Evolutionary conservation across 371 early-diverging fungal genomes (phyloP).

Genomic region (Sanchytrium tribonematis): DNA sequence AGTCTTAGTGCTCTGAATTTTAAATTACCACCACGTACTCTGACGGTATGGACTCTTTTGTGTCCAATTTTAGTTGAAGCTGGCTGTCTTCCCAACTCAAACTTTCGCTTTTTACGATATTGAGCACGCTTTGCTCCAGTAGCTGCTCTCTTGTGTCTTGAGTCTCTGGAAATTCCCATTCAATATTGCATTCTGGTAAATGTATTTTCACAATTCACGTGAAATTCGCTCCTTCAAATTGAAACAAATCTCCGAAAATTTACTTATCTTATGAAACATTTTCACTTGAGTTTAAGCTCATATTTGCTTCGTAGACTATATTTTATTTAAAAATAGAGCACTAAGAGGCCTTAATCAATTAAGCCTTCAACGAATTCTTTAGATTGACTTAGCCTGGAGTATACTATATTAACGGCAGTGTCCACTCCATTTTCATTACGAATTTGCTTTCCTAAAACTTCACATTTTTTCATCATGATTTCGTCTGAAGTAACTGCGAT

Average conservation of each 20-base stretch:
- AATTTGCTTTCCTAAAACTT: slow-evolving; percentile 18
- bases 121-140: slow-evolving; percentile 95
- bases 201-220: too few species aligned
- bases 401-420: slow-evolving; percentile 20
- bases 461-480: slow-evolving; percentile 27
- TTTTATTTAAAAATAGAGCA: too few species aligned
- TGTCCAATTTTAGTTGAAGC: slow-evolving; percentile 91
- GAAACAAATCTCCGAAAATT: too few species aligned
- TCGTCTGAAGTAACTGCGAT: slow-evolving; percentile 25
- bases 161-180: slow-evolving; percentile 79
- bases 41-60: slow-evolving; percentile 74
- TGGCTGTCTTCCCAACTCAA: slow-evolving; percentile 91
- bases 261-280: too few species aligned
- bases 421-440: slow-evolving; percentile 28
- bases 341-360: too few species aligned
- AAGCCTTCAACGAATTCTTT: too few species aligned
- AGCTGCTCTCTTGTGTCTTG: slow-evolving; percentile 87
- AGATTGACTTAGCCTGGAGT: too few species aligned
- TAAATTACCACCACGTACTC: slow-evolving; percentile 95
- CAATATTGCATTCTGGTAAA: too few species aligned
- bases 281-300: too few species aligned
- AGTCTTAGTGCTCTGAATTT: slow-evolving; percentile 96
- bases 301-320: too few species aligned
- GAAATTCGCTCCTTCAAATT: too few species aligned
- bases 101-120: slow-evolving; percentile 97